These are phyloP conservation scores for Micractinium conductrix DNA, from an alignment of 139 green algal species.

Conservation along the genomic window DNA sequence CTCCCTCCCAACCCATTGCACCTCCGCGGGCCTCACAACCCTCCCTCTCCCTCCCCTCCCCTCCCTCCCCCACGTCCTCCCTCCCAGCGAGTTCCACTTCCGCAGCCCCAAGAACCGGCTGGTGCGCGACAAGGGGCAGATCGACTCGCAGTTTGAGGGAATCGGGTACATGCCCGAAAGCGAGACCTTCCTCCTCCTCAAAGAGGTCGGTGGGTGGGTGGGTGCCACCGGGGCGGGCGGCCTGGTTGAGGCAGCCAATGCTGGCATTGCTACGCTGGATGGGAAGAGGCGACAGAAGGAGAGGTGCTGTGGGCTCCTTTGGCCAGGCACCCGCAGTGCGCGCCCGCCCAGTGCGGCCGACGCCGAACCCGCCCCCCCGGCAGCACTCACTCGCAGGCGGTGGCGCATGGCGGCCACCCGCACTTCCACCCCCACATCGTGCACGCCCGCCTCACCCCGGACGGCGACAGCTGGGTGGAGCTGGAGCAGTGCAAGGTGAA, in stretches of 20 bases:
- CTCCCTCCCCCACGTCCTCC: background rate
- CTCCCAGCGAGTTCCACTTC: background rate
- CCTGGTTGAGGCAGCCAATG: background rate
- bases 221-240: background rate
- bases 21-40: too few relatives aligned
- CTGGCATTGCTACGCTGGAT: background rate
- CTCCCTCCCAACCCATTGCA: too few relatives aligned
- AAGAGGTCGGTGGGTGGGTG: conserved; percentile 32
- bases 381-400: background rate
- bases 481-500: background rate
- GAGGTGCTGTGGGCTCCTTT: background rate
- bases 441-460: background rate
- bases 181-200: conserved; percentile 55
- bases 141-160: conserved; percentile 8
- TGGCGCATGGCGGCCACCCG: background rate
- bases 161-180: conserved; percentile 40
- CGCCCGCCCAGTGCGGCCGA: background rate
- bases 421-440: background rate
- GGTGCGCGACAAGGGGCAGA: conserved; percentile 1
- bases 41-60: background rate
- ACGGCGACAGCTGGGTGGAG: background rate
- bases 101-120: background rate
- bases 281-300: background rate
- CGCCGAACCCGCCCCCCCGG: background rate
- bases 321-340: too few relatives aligned